A percentile compares a stretch with the other conserved stretches of the same genome.
phyloP scores from a whole-genome alignment of 2,329 filamentous ascomycete genomes.

The Xylaria sp. region DNA sequence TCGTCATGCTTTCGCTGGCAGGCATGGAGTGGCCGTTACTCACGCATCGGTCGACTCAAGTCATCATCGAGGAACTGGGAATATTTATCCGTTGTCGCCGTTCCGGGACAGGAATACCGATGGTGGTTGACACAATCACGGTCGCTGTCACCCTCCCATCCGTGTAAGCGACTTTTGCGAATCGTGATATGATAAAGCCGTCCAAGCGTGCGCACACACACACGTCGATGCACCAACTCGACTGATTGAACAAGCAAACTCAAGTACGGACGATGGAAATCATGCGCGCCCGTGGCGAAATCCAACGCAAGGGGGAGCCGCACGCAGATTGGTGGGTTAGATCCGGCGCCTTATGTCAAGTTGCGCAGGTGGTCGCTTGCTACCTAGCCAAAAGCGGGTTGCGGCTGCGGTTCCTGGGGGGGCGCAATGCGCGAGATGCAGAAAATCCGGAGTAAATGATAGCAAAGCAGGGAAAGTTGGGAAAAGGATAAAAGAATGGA shows the following conservation, averaged over 20 bases:
- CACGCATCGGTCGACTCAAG: conserved; percentile 37
- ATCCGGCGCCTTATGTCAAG: conserved; percentile 22
- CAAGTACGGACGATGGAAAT: conserved; percentile 16
- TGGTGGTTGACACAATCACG: conserved; percentile 16
- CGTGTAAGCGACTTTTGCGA: conserved; percentile 12
- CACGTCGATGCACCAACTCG: conserved; percentile 3
- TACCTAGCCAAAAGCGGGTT: conserved; percentile 23
- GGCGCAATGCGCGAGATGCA: conserved; percentile 23
- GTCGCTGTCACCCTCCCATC: conserved; percentile 21
- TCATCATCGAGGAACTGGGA: conserved; percentile 30
- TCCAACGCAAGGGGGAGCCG: conserved; percentile 23
- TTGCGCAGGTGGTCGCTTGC: conserved; percentile 20
- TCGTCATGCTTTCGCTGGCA: conserved; percentile 38
- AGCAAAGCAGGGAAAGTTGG: conserved; percentile 9
- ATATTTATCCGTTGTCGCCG: conserved; percentile 14
- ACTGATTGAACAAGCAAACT: conserved; percentile 9
- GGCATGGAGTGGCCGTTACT: conserved; percentile 36
- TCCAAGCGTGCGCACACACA: conserved; percentile 19
- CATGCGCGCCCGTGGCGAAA: conserved; percentile 18
- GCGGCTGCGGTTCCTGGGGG: conserved; percentile 23
- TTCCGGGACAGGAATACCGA: conserved; percentile 17
- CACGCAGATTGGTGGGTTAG: conserved; percentile 25
- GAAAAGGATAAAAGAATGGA: conserved; percentile 26
- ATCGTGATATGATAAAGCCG: conserved; percentile 15
- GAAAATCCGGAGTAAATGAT: conserved; percentile 27